Base-by-base conservation (phyloP, 257 asterid genomes). In the Solanum ossicruentum region DNA sequence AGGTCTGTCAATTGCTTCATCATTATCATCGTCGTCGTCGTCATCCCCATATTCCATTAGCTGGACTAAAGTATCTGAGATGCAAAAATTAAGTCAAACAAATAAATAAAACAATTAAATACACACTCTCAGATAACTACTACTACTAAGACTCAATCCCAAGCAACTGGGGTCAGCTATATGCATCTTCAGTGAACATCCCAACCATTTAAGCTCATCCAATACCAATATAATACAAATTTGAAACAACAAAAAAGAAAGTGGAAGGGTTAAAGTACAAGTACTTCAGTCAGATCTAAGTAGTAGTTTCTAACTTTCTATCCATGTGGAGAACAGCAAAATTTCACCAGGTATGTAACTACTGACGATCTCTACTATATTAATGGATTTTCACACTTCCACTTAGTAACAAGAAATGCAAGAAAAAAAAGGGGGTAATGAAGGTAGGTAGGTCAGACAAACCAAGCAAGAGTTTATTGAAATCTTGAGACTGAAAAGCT, bases 21-120 rank as follows among this genome's bases (percentile, higher is more conserved):
- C 86, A 1, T 92, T 91, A 60, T 87, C 94, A 13, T 87, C 91
- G 0, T 92, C 98, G 28, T 92, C 96, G 28, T 92, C 96, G 2
- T 93, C 98, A 82, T 95, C 98, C 85, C 99, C 99, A 83, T 95
- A 97, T 86, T 97, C 98, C 98, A 95, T 90, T 72, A 97, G 89
- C 91, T 92, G 93, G 88, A 91, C 87, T 84, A 97, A 85, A 18
- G 98, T 95, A 91, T 97, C 99, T 94, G 89, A 51, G 26, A 66
- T n/a, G 75, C 41, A 83, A 39, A 36, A 83, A 54, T 32, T 6
- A 61, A 21, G 43, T 21, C 58, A 60, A 32, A 36, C 41, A 36
- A 36, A 36, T 36, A 36, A 36, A 73, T 12, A 54, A 58, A 58
- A 73, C 17, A 63, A 83, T 28, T 58, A 28, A 49, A 28, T 52